Evolutionary conservation across 1,284 basidiomycete species (phyloP).

Genomic region (Prillingera fragicola): DNA sequence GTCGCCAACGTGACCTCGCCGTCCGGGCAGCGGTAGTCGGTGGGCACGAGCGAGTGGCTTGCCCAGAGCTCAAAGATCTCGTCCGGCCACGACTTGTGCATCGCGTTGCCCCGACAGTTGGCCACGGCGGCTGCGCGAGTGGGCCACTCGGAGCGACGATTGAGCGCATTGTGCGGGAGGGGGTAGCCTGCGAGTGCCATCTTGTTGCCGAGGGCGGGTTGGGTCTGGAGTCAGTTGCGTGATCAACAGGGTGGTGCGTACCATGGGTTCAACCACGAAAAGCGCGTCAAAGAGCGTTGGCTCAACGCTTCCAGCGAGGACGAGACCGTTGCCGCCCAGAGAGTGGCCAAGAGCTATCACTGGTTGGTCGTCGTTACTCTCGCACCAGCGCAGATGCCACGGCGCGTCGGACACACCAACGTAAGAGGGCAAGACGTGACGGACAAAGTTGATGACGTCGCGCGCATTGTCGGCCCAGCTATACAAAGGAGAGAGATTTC

Average conservation of each 20-base stretch:
- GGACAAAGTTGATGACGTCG: slow-evolving; percentile 49
- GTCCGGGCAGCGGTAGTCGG: slow-evolving; percentile 13
- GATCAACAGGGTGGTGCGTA: too few relatives aligned
- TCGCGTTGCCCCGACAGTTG: background rate
- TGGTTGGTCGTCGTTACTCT: too few relatives aligned
- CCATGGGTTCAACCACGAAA: slow-evolving; percentile 69
- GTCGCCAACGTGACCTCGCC: slow-evolving; percentile 31
- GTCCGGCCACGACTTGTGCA: slow-evolving; percentile 50
- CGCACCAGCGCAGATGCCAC: slow-evolving; percentile 12
- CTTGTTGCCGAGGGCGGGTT: slow-evolving; percentile 59
- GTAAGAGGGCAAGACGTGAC: slow-evolving; percentile 44
- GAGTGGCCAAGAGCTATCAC: slow-evolving; percentile 70
- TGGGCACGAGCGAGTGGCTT: slow-evolving; percentile 54
- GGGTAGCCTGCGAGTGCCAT: slow-evolving; percentile 42
- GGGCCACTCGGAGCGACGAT: slow-evolving; percentile 6
- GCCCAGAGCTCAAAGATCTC: slow-evolving; percentile 63
- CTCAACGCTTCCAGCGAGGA: slow-evolving; percentile 57
- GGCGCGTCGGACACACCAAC: background rate
- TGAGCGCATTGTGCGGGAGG: background rate
- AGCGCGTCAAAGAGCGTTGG: slow-evolving; percentile 68
- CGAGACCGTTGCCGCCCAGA: slow-evolving; percentile 64
- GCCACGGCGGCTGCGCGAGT: slow-evolving; percentile 4
- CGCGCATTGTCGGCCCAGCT: slow-evolving; percentile 43
- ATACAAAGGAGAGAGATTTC: slow-evolving; percentile 48
- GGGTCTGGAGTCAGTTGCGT: slow-evolving; percentile 53